These are phyloP conservation scores for Podospora pseudoanserina DNA, from an alignment of 495 filamentous ascomycete species.

Conservation along the genomic window DNA sequence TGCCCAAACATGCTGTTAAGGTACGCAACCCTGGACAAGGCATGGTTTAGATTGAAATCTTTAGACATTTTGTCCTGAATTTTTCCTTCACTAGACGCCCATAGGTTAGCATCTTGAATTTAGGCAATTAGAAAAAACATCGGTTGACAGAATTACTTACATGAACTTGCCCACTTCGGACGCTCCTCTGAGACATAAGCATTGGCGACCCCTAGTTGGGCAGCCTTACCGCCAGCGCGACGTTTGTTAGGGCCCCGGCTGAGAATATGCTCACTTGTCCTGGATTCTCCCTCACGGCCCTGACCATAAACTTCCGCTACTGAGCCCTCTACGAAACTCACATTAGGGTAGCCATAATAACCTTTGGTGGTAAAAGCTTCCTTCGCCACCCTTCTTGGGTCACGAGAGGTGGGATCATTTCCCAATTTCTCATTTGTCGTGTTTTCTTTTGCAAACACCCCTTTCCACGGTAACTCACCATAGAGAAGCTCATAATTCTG, in stretches of 20 bases:
- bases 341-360: not conserved
- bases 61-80: no score
- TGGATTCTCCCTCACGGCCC: not conserved
- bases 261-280: not conserved
- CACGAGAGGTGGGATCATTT: not conserved
- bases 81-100: no score
- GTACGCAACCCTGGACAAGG: no score
- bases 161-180: no score
- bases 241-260: not conserved
- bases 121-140: no score
- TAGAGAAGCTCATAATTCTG: not conserved
- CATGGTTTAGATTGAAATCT: no score
- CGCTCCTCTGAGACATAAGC: no score
- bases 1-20: no score
- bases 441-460: not conserved
- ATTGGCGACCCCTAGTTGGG: no score
- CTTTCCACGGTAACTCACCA: not conserved
- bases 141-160: no score
- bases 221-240: not conserved
- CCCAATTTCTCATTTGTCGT: not conserved
- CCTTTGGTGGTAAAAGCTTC: not conserved
- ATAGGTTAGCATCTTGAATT: no score
- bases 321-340: not conserved
- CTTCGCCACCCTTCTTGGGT: not conserved
- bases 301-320: not conserved